A percentile compares a stretch with the other conserved stretches of the same genome.
Evolutionary conservation across 768 basidiomycete genomes (phyloP).

Genomic region (Collybia sordida): DNA sequence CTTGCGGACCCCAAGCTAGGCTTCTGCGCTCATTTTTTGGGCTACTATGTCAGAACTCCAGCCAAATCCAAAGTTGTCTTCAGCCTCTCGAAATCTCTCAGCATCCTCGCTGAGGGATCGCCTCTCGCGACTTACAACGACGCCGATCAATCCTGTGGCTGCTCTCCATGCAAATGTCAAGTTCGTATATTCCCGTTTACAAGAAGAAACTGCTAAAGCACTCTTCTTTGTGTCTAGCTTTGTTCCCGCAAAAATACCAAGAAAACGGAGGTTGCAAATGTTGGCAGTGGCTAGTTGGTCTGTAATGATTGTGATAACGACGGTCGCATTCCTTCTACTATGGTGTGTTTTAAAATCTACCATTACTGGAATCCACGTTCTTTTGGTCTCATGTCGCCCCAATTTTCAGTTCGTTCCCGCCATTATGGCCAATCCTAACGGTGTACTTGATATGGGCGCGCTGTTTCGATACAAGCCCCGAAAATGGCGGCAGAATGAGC

Average conservation of each 20-base stretch:
- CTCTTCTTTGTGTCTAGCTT: constrained; percentile 49
- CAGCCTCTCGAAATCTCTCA: constrained; percentile 53
- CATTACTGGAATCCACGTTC: neutral
- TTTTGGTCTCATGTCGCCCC: neutral
- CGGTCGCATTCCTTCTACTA: constrained; percentile 72
- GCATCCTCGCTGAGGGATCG: constrained; percentile 61
- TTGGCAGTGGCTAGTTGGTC: constrained; percentile 88
- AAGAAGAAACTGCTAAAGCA: neutral
- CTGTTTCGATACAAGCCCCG: constrained; percentile 76
- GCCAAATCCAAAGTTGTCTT: constrained; percentile 22
- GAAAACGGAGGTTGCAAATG: constrained; percentile 85
- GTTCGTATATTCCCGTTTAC: constrained; percentile 38
- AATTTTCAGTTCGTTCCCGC: constrained; percentile 73
- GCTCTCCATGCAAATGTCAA: constrained; percentile 73
- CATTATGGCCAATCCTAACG: constrained; percentile 82
- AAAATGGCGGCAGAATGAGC: constrained; percentile 67
- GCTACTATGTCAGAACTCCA: constrained; percentile 9
- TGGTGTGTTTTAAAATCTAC: constrained; percentile 52
- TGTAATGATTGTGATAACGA: constrained; percentile 67
- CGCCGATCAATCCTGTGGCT: constrained; percentile 61
- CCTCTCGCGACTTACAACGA: constrained; percentile 58
- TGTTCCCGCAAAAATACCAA: constrained; percentile 83
- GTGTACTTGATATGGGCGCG: constrained; percentile 78
- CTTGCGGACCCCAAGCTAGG: neutral
- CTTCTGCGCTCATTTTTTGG: constrained; percentile 5